Conservation (phyloP, 225 moss, liverwort and hornwort species). For the Pleurozium schreberi region DNA sequence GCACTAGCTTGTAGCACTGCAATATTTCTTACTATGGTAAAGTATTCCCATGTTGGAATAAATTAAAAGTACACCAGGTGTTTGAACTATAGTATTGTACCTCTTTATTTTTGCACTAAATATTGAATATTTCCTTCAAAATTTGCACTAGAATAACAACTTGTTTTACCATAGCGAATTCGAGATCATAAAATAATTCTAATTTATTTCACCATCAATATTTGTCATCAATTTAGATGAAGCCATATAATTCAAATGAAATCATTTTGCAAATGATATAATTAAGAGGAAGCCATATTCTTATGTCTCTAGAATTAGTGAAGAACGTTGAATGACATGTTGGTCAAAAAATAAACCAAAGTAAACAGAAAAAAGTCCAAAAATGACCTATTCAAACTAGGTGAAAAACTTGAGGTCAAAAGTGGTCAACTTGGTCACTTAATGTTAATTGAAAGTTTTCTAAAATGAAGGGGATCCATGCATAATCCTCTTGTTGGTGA, state of each 20-base stretch:
- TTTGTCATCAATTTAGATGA: not conserved
- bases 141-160: not conserved
- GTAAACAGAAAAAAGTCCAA: not conserved
- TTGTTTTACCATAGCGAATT: not conserved
- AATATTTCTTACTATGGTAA: not conserved
- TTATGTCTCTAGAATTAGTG: not conserved
- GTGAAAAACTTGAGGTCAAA: not conserved
- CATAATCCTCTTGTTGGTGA: not conserved
- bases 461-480: not conserved
- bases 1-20: fast-evolving
- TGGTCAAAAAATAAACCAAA: not conserved
- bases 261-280: too few species aligned
- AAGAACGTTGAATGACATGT: not conserved
- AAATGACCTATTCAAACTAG: not conserved
- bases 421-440: not conserved
- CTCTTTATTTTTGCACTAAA: not conserved
- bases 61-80: not conserved
- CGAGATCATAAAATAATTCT: not conserved
- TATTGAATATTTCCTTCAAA: too few species aligned
- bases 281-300: not conserved
- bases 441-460: not conserved
- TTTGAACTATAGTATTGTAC: too few species aligned
- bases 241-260: too few species aligned
- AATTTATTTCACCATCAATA: not conserved
- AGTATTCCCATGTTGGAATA: not conserved